Conservation (phyloP, 2,329 filamentous ascomycete species). For the Eutypella sp. region DNA sequence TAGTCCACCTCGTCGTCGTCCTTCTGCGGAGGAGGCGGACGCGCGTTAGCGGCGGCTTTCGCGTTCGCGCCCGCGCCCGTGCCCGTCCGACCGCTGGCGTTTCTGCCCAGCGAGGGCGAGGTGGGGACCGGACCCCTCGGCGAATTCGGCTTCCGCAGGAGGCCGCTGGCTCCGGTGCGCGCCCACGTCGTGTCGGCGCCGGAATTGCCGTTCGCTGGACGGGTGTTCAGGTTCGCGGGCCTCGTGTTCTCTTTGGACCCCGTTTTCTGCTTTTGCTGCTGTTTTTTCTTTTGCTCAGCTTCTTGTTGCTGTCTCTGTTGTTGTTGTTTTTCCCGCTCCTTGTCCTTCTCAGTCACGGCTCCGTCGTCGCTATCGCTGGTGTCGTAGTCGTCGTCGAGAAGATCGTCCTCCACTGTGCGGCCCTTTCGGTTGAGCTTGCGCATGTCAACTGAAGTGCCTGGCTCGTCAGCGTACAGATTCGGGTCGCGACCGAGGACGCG, state of each 20-base stretch:
- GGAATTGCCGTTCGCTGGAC: conserved; percentile 25
- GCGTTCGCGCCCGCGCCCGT: neutral
- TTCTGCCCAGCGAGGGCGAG: neutral
- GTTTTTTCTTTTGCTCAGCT: too few relatives aligned
- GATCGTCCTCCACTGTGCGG: conserved; percentile 36
- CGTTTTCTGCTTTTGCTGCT: too few relatives aligned
- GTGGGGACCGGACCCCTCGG: conserved; percentile 9
- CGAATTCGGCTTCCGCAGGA: conserved; percentile 22
- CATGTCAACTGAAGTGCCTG: conserved; percentile 38
- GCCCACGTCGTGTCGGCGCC: conserved; percentile 25
- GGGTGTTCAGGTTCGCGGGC: conserved; percentile 38
- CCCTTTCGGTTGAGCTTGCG: conserved; percentile 43
- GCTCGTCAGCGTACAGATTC: conserved; percentile 47
- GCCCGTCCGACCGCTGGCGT: neutral
- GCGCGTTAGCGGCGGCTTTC: neutral
- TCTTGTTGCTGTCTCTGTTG: conserved; percentile 35
- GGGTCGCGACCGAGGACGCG: conserved; percentile 54
- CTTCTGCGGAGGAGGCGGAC: neutral
- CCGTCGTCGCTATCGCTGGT: conserved; percentile 30
- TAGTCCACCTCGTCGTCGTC: conserved; percentile 11
- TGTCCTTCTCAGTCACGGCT: conserved; percentile 25
- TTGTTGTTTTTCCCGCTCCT: conserved; percentile 11
- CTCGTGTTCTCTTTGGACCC: conserved; percentile 42
- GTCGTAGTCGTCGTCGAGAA: conserved; percentile 25
- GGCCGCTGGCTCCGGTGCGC: conserved; percentile 27